Conservation (phyloP, 2,329 filamentous ascomycete genomes). For the Trichoderma citrinoviride region DNA sequence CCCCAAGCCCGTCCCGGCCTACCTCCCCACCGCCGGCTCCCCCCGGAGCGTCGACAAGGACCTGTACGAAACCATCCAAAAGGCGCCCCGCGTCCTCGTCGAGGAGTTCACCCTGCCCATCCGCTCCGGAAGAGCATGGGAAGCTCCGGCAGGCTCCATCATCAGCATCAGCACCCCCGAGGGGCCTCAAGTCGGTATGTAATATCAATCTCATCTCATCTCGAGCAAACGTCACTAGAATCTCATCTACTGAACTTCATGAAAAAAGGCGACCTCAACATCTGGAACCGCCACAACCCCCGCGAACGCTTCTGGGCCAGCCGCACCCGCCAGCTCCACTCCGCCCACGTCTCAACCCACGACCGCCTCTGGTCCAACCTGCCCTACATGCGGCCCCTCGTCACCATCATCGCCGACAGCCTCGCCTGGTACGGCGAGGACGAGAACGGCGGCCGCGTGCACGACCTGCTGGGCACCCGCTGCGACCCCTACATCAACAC, state of each 20-base stretch:
- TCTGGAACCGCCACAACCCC: slow-evolving; percentile 75
- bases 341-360: slow-evolving; percentile 67
- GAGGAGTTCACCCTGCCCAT: slow-evolving; percentile 65
- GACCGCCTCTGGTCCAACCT: slow-evolving; percentile 77
- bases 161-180: slow-evolving; percentile 72
- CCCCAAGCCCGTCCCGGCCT: slow-evolving; percentile 49
- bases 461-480: slow-evolving; percentile 78
- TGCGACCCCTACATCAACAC: slow-evolving; percentile 83
- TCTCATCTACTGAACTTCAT: not conserved
- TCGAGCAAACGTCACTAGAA: not conserved
- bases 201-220: not conserved
- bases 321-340: slow-evolving; percentile 74
- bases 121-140: slow-evolving; percentile 71
- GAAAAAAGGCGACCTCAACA: slow-evolving; percentile 66
- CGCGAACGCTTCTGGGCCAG: slow-evolving; percentile 80
- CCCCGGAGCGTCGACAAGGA: slow-evolving; percentile 44
- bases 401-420: slow-evolving; percentile 68
- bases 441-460: slow-evolving; percentile 63
- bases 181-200: slow-evolving; percentile 68
- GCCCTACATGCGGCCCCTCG: slow-evolving; percentile 72
- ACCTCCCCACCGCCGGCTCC: slow-evolving; percentile 44
- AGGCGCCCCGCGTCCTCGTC: slow-evolving; percentile 41
- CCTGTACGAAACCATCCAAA: slow-evolving; percentile 61
- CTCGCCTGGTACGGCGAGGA: slow-evolving; percentile 60
- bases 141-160: slow-evolving; percentile 64